Percentiles rank a stretch among this genome's conserved stretches.
Conservation (phyloP, 2,329 filamentous ascomycete species). For the Paracamarosporium sp. region DNA sequence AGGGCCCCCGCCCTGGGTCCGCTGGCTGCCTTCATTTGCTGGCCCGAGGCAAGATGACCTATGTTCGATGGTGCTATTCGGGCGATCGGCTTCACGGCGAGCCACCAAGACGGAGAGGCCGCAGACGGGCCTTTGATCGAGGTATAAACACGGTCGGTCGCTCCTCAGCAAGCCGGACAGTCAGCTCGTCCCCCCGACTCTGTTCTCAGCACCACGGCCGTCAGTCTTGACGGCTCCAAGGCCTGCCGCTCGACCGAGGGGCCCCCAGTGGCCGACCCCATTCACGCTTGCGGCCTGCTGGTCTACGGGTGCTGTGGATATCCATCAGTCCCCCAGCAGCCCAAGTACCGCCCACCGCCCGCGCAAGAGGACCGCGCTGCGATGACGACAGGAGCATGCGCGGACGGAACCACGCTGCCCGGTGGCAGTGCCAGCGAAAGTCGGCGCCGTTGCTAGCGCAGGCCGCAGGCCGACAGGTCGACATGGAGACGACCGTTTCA, state of each 20-base stretch:
- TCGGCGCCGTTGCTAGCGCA: background rate
- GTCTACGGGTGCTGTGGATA: background rate
- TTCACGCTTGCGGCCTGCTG: background rate
- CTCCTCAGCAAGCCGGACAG: conserved; percentile 4
- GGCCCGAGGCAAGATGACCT: background rate
- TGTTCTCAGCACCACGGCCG: background rate
- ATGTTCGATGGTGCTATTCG: conserved; percentile 3
- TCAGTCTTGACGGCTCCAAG: background rate
- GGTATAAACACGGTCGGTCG: conserved; percentile 34
- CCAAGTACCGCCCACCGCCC: background rate
- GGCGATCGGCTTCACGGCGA: conserved; percentile 32
- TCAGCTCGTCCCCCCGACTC: background rate
- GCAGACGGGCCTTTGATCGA: conserved; percentile 44
- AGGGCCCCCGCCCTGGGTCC: background rate
- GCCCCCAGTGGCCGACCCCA: background rate
- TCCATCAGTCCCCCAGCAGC: background rate
- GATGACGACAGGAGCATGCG: background rate
- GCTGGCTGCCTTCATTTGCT: conserved; percentile 1
- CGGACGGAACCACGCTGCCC: background rate
- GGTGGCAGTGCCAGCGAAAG: background rate
- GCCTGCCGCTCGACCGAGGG: background rate
- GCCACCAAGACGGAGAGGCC: conserved; percentile 26
- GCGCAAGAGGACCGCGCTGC: background rate
- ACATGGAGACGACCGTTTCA: conserved; percentile 5
- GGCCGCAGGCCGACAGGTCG: no score